Evolutionary conservation across 495 filamentous ascomycete genomes (phyloP), one percentile per base, ranked within the genome.

Genomic region (Podospora pseudopauciseta): DNA sequence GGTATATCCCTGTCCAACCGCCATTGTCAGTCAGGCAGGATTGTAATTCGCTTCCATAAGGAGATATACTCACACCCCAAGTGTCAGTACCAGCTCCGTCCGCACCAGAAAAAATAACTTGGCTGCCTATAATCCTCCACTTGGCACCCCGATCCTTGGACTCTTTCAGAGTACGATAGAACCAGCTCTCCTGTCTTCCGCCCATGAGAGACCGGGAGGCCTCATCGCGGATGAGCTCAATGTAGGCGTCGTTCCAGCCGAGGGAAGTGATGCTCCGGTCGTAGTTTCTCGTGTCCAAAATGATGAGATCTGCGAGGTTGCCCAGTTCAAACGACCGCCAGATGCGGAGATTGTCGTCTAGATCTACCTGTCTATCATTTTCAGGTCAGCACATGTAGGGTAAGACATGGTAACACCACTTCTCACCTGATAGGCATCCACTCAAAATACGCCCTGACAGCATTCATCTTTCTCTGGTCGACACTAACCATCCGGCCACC

Each of bases 381-480:
- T 7, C 75, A 26, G 75, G 74, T 32, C 4, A 39, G 65, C 65
- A 58, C 70, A 57, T 56, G 39, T 27, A 5, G 34, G 32, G 16
- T 64, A 4, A 15, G 28, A 32, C 0, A 34, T 15, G 5, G n/a
- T 1, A 58, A 70, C 69, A 4, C 1, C 67, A 55, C 3, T 4
- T n/a, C 39, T 18, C 20, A 63, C 28, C 27, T 60, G 20, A 49
- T 80, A 73, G 76, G 76, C 78, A 80, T 87, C 87, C 88, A 89
- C 71, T 90, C 87, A 64, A 89, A 90, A 73, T 89, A 89, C 1
- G 88, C 87, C 20, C 88, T 78, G 11, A 89, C 87, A 5, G 86
- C 88, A 67, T 90, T 88, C 82, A 89, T 87, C 76, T 88, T 89
- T 63, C 87, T 81, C 74, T 89, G 87, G 63, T 89, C 87, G 59